phyloP scores from a whole-genome alignment of 331 rosid species.

The Acacia pycnantha region DNA sequence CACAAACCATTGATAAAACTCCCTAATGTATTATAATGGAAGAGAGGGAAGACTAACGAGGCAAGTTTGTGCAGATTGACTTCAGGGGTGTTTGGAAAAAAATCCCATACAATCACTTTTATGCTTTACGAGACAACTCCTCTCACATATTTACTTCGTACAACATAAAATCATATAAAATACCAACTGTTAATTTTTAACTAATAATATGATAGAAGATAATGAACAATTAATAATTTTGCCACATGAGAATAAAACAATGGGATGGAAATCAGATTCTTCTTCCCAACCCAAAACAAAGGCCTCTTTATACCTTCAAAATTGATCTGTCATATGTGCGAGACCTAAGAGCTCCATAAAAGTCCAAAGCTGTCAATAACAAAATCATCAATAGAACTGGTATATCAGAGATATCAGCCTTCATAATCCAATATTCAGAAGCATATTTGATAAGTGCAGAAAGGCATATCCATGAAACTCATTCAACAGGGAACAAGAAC shows the following conservation, averaged over 20 bases:
- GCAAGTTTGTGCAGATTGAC: conserved; percentile 13
- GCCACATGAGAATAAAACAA: conserved; percentile 2
- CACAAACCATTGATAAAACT: background rate
- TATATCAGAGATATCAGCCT: background rate
- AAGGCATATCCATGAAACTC: conserved; percentile 3
- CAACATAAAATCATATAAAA: background rate
- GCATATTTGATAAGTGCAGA: conserved; percentile 15
- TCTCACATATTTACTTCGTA: too few species aligned
- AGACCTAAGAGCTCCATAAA: conserved; percentile 93
- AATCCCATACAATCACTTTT: too few species aligned
- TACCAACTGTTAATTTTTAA: conserved; percentile 11
- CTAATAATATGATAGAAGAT: conserved; percentile 9
- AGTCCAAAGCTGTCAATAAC: conserved; percentile 78
- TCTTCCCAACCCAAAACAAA: conserved; percentile 22
- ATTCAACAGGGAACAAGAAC: conserved; percentile 1
- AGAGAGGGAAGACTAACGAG: background rate
- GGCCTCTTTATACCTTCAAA: conserved; percentile 60
- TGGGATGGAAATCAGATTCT: background rate
- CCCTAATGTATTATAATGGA: background rate
- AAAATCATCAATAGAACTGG: conserved; percentile 18
- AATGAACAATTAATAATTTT: conserved; percentile 1
- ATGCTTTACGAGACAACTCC: background rate
- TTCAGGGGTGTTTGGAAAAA: background rate
- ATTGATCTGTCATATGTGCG: conserved; percentile 82
- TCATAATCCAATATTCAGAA: conserved; percentile 12